phyloP scores from a whole-genome alignment of 164 flowering plant species.

The Amborella trichopoda region DNA sequence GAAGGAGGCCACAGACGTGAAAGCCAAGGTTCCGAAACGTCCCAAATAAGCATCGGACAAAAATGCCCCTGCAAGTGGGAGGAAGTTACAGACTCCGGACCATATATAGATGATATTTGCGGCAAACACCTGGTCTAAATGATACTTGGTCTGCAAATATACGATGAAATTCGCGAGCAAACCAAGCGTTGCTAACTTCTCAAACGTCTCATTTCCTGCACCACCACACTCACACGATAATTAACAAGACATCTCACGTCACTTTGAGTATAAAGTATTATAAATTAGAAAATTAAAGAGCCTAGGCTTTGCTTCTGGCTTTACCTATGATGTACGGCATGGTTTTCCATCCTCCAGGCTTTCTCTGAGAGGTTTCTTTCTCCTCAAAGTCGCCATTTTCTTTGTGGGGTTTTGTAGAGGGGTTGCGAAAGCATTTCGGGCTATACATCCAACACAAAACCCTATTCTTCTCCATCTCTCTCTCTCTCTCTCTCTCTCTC shows the following conservation, averaged over 20 bases:
- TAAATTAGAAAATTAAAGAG: too few relatives aligned
- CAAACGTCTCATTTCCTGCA: constrained; percentile 79
- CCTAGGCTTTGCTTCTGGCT: background rate
- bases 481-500: too few relatives aligned
- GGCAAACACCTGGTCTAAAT: constrained; percentile 46
- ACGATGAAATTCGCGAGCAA: constrained; percentile 49
- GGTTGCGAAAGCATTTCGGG: too few relatives aligned
- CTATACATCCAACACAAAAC: too few relatives aligned
- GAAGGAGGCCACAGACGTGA: constrained; percentile 36
- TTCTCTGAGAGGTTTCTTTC: too few relatives aligned
- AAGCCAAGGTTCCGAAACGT: constrained; percentile 45
- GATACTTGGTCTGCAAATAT: constrained; percentile 35
- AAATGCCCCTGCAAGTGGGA: constrained; percentile 55
- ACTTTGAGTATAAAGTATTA: too few relatives aligned
- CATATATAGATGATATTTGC: constrained; percentile 42
- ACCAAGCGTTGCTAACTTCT: constrained; percentile 67
- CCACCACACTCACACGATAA: too few relatives aligned
- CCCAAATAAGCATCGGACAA: constrained; percentile 61
- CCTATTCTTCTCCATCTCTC: too few relatives aligned
- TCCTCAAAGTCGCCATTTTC: too few relatives aligned
- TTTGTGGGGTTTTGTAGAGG: too few relatives aligned
- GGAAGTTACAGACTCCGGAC: constrained; percentile 41
- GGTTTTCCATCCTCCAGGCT: constrained; percentile 9
- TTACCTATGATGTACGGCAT: constrained; percentile 14
- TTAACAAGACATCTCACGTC: too few relatives aligned